Evolutionary conservation across 352 stramenopile genomes (phyloP), one percentile per base, ranked within the genome.

Genomic region (Globisporangium radiosum): DNA sequence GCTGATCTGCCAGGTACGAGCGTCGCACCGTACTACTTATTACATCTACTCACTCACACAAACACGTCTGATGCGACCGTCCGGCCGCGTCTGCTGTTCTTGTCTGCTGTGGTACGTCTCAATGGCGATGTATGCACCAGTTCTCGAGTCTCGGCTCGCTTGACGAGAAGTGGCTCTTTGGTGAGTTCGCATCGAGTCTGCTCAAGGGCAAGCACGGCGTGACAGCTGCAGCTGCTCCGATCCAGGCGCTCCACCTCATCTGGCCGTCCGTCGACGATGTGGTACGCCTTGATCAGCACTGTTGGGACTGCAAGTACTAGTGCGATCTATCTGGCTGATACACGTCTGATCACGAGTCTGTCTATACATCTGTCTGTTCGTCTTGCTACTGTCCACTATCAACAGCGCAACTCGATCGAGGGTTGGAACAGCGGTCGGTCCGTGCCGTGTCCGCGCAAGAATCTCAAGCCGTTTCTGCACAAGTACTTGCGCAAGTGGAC

Each of bases 381-480:
- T 33, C 25, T 33, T 33, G 25, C 25, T 33, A 33, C 25, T 33
- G 25, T 33, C 25, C 25, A 33, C 25, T 33, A 33, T 33, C 25
- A 58, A 14, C 47, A 93, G 83, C 74, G 68, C 47, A 91, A 93
- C 54, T 94, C 85, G 37, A 72, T 80, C 33, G 75, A 92, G 65
- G 85, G 85, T n/a, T 94, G 82, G 82, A 78, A 80, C 42, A 72
- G 76, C 19, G 85, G 85, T 2, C 73, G 80, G 10, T 73, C 85
- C 6, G 72, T 94, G 11, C 82, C 85, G 14, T 94, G 85, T 51
- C 71, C 82, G 4, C 57, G 90, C 14, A 94, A 94, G 58, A 94
- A 94, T 60, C 87, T 94, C 73, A 94, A 94, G 60, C 65, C 81
- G 5, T 94, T 94, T 60, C 63, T 94, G 43, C 85, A 94, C 72